Evolutionary conservation across 352 stramenopile genomes (phyloP).

Genomic region (Phytophthora rubi): DNA sequence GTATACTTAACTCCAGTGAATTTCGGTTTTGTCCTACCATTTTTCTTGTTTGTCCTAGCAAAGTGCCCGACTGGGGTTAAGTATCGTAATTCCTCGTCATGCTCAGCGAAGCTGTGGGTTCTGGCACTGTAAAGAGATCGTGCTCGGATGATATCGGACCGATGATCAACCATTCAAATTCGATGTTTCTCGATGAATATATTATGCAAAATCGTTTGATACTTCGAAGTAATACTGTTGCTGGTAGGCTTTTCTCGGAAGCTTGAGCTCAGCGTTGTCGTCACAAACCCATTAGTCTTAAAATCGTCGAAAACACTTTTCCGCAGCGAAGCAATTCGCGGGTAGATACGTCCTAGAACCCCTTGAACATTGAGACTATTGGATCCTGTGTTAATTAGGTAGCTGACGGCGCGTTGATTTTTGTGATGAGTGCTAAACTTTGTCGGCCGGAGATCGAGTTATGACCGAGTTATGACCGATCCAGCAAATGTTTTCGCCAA

Average conservation of each 20-base stretch:
- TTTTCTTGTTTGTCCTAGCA: no score
- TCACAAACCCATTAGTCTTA: slow-evolving; percentile 7
- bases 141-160: no score
- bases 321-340: slow-evolving; percentile 10
- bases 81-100: no score
- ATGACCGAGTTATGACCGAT: slow-evolving; percentile 7
- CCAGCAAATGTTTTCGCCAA: slow-evolving; percentile 7
- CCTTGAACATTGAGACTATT: slow-evolving; percentile 21
- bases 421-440: slow-evolving; percentile 13
- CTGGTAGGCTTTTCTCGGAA: slow-evolving; percentile 4
- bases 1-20: no score
- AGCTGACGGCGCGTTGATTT: slow-evolving; percentile 12
- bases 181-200: no score
- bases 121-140: no score
- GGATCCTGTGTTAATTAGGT: slow-evolving; percentile 23
- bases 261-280: not conserved
- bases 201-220: slow-evolving; percentile 17
- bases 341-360: not conserved
- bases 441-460: slow-evolving; percentile 11
- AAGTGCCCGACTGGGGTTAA: no score
- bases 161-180: no score
- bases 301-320: not conserved
- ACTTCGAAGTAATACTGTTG: slow-evolving; percentile 3
- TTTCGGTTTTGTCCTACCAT: no score
- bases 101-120: no score